Conservation (phyloP, 768 basidiomycete genomes). For the Leccinum variicolor region DNA sequence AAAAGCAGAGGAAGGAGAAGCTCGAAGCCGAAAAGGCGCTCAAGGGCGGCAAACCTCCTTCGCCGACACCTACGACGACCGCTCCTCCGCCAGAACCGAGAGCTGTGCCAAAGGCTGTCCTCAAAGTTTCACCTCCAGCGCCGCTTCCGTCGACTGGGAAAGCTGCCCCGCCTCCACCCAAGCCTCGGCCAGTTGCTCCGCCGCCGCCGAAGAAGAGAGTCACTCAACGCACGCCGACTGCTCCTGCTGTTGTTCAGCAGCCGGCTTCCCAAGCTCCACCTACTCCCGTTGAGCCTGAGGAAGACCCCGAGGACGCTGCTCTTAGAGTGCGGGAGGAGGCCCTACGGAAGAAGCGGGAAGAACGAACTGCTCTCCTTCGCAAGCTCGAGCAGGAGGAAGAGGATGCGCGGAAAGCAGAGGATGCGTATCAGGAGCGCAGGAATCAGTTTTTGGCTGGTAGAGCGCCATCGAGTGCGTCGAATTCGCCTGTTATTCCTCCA, state of each 20-base stretch:
- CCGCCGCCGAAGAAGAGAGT: conserved; percentile 31
- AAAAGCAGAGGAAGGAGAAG: conserved; percentile 65
- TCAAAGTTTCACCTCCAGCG: background rate
- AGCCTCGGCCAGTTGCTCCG: conserved; percentile 29
- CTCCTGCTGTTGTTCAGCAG: conserved; percentile 24
- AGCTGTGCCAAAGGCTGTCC: conserved; percentile 24
- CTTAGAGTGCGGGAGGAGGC: conserved; percentile 68
- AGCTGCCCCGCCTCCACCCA: conserved; percentile 37
- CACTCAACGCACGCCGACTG: conserved; percentile 10
- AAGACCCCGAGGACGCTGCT: conserved; percentile 76
- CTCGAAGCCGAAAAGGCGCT: conserved; percentile 71
- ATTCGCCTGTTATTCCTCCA: conserved; percentile 38
- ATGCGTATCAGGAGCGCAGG: conserved; percentile 34
- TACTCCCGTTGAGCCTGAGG: conserved; percentile 40
- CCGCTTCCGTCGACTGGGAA: conserved; percentile 30
- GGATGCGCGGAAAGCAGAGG: conserved; percentile 48
- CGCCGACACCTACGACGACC: conserved; percentile 43
- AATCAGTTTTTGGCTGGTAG: conserved; percentile 39
- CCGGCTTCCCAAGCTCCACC: conserved; percentile 19
- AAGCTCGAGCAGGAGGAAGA: conserved; percentile 68
- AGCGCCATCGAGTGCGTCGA: conserved; percentile 23
- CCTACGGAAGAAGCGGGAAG: conserved; percentile 69
- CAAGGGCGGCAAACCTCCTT: conserved; percentile 44
- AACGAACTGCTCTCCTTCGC: conserved; percentile 64
- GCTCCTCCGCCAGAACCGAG: conserved; percentile 38